Conservation (phyloP, 2,329 filamentous ascomycete genomes). For the Colletotrichum godetiae region DNA sequence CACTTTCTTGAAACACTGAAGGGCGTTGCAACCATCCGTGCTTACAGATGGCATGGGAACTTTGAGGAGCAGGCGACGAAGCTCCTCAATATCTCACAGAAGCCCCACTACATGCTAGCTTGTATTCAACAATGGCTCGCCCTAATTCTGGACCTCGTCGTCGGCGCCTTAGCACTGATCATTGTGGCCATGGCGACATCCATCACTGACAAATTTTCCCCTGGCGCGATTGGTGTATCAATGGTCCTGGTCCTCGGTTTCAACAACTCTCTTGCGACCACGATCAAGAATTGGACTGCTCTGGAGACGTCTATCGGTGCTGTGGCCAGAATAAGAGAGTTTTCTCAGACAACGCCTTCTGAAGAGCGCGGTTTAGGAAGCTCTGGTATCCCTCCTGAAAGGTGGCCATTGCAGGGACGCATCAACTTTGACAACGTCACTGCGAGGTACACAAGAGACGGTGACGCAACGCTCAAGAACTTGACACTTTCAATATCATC, state of each 20-base stretch:
- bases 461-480: constrained; percentile 38
- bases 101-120: constrained; percentile 63
- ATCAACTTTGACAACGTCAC: constrained; percentile 43
- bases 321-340: constrained; percentile 15
- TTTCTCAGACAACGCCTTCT: constrained; percentile 37
- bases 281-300: constrained; percentile 36
- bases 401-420: constrained; percentile 43
- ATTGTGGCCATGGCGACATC: constrained; percentile 17
- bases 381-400: constrained; percentile 6
- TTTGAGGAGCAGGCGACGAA: constrained; percentile 37
- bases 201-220: constrained; percentile 40
- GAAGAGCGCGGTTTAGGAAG: constrained; percentile 40
- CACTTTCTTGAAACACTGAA: constrained; percentile 43
- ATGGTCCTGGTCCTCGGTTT: constrained; percentile 10
- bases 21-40: constrained; percentile 46
- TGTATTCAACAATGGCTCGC: constrained; percentile 65
- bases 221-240: constrained; percentile 40
- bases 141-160: constrained; percentile 62
- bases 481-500: constrained; percentile 33
- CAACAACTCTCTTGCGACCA: neutral
- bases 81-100: constrained; percentile 55
- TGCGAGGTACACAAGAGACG: constrained; percentile 41
- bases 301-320: constrained; percentile 34
- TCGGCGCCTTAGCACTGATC: constrained; percentile 57
- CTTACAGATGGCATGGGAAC: constrained; percentile 44